These are phyloP conservation scores for Cryptomeria japonica DNA, from an alignment of 75 land plant genomes.

Conservation along the genomic window DNA sequence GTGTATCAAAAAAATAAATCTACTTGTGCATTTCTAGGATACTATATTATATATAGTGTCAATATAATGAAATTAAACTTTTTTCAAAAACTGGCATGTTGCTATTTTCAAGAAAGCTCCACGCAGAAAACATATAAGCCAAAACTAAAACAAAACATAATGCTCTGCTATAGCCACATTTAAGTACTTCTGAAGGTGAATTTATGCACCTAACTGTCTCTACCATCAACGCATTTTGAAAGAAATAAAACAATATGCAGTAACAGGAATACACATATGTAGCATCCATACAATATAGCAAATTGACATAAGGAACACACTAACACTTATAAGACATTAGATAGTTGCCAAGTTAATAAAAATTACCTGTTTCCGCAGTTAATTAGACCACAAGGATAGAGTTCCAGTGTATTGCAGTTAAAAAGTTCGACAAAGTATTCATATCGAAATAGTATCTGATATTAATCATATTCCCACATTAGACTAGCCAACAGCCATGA, in stretches of 20 bases:
- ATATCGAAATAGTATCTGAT: slow-evolving; percentile 60
- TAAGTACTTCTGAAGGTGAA: not conserved
- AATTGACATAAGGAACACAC: not conserved
- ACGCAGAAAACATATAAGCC: not conserved
- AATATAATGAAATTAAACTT: not conserved
- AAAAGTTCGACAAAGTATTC: slow-evolving; percentile 58
- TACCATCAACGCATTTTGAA: not conserved
- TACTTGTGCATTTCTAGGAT: not conserved
- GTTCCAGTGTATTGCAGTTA: slow-evolving; percentile 36
- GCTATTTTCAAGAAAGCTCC: not conserved
- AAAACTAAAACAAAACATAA: not conserved
- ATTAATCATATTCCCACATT: slow-evolving; percentile 7
- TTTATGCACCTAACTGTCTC: not conserved
- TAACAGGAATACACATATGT: not conserved
- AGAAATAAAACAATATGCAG: not conserved
- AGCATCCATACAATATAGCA: not conserved
- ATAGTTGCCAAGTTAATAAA: not conserved
- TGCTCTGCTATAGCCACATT: not conserved
- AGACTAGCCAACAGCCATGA: not conserved
- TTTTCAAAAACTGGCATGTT: not conserved
- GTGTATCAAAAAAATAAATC: not conserved
- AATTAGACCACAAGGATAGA: slow-evolving; percentile 58
- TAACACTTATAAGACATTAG: not conserved
- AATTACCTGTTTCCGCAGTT: slow-evolving; percentile 82
- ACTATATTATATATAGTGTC: not conserved